Percentiles rank a stretch among this genome's conserved stretches.
phyloP scores from a whole-genome alignment of 2,329 filamentous ascomycete genomes.

The Fusarium mangiferae region DNA sequence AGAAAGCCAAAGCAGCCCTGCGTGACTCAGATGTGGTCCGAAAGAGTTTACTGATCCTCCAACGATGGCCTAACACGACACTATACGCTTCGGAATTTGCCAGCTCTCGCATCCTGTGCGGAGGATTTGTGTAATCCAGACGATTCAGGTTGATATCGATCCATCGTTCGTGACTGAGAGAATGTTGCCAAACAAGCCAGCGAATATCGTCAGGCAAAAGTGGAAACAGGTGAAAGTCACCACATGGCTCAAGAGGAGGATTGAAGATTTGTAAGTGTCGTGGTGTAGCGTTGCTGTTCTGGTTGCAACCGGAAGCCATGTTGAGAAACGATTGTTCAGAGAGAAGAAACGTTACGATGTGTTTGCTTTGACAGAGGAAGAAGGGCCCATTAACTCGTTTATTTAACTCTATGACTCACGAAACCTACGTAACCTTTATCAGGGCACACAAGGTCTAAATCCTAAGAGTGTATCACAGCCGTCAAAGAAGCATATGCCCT shows the following conservation, averaged over 20 bases:
- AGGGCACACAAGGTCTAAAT: not conserved
- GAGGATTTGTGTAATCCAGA: no score
- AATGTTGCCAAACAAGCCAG: constrained; percentile 7
- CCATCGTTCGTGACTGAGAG: not conserved
- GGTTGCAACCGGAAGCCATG: not conserved
- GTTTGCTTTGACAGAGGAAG: not conserved
- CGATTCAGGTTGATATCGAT: not conserved
- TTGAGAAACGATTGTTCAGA: not conserved
- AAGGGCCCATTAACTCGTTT: fast-evolving
- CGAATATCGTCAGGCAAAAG: not conserved
- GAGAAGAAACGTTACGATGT: not conserved
- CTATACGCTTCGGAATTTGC: no score
- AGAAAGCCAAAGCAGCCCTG: not conserved
- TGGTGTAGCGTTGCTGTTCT: not conserved
- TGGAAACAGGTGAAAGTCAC: not conserved
- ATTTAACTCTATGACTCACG: not conserved
- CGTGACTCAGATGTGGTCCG: not conserved
- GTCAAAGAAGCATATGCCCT: not conserved
- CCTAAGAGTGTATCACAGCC: not conserved
- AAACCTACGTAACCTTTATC: not conserved
- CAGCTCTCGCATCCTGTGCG: no score
- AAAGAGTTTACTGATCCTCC: constrained; percentile 1
- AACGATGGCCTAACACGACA: no score
- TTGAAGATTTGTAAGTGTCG: not conserved
- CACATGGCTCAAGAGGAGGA: not conserved